Evolutionary conservation across 208 protist genomes (phyloP), one percentile per base, ranked within the genome.

Genomic region (Trypanosoma congolense): DNA sequence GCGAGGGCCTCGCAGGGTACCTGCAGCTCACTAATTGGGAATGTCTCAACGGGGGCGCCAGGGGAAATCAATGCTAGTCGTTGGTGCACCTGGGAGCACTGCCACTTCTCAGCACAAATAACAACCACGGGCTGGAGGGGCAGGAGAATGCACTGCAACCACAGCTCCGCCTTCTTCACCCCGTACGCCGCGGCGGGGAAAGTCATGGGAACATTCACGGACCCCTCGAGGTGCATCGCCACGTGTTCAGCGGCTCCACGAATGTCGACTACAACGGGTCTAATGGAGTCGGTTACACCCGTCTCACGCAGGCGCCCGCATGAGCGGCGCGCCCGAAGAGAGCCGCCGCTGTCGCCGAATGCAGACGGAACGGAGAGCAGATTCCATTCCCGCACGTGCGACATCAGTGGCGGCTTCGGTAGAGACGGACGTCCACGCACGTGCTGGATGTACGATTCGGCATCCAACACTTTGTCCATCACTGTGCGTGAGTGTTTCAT

Each of bases 111-210:
- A 2, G 52, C 66, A 59, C 70, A 80, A 12, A 90, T 43, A 3
- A 61, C 75, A 2, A 91, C 30, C 26, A 91, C 64, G 1, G 71
- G 69, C 55, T 86, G 79, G n/a, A 53, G 42, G 1, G 83, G 83
- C 10, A 70, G 47, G n/a, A 86, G 56, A n/a, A 86, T 31, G 41
- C 80, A 84, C 56, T 86, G 80, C 25, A 92, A 71, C 84, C 84
- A 92, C 56, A 92, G 58, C 65, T 92, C 84, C 22, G 80, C 84
- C 40, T 74, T 66, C 60, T 85, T 87, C 2, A 80, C 84, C 9
- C 80, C 77, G 52, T 77, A 88, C 1, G 58, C 69, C 24, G 40
- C 57, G n/a, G 68, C 73, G 9, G 84, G 84, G 48, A 87, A 92
- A 41, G 63, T 88, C 80, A 92, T 86, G 2, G 84, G 80, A 24